Percentiles rank a stretch among this genome's conserved stretches.
These are phyloP conservation scores for Solanum paucissectum DNA, from an alignment of 257 asterid species.

Conservation along the genomic window DNA sequence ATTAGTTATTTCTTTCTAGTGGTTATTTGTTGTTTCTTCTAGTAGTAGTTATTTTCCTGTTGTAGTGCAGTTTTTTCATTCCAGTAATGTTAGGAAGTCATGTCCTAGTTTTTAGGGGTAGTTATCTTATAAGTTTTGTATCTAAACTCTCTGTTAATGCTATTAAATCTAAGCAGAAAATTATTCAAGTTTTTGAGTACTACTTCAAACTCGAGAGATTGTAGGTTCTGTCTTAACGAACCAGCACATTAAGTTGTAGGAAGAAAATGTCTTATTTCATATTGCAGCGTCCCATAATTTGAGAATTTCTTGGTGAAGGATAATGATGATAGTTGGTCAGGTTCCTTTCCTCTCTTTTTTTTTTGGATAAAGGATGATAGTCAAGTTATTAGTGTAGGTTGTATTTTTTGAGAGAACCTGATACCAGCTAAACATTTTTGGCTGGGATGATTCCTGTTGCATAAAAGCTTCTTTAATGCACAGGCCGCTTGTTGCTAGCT, in stretches of 20 bases:
- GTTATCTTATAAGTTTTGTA: background rate
- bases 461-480: conserved; percentile 7
- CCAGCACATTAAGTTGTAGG: background rate
- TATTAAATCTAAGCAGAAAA: background rate
- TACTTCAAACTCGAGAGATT: background rate
- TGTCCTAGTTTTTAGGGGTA: background rate
- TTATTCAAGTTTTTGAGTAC: background rate
- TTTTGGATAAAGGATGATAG: background rate
- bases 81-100: background rate
- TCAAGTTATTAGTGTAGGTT: background rate
- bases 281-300: background rate
- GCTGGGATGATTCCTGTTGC: background rate
- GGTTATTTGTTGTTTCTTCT: background rate
- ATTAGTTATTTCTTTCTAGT: background rate
- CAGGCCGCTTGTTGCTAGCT: conserved; percentile 62
- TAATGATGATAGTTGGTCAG: background rate
- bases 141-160: background rate
- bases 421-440: background rate
- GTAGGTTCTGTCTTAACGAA: background rate
- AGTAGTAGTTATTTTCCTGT: background rate
- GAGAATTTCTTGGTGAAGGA: background rate
- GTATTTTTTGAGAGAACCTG: background rate
- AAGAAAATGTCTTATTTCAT: background rate
- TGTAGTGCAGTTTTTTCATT: background rate
- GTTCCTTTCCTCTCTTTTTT: background rate